These are phyloP conservation scores for Physcomitrellopsis africana DNA, from an alignment of 225 moss, liverwort and hornwort genomes.

Conservation along the genomic window DNA sequence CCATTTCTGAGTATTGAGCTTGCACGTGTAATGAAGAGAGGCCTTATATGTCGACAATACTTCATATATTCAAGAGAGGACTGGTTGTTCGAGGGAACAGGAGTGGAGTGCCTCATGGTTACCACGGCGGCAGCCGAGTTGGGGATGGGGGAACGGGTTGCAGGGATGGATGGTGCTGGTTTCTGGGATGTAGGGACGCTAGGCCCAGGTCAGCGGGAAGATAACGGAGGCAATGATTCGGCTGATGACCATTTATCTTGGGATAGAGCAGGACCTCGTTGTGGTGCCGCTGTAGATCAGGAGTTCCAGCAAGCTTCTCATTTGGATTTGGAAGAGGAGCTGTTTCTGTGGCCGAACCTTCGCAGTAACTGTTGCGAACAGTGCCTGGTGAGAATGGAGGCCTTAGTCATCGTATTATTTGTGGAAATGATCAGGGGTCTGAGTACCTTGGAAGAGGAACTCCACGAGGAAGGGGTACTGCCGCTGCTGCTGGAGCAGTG, in stretches of 20 bases:
- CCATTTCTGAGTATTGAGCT: neutral
- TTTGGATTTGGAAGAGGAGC: slow-evolving; percentile 34
- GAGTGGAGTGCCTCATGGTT: slow-evolving; percentile 50
- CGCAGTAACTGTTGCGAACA: slow-evolving; percentile 57
- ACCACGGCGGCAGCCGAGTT: slow-evolving; percentile 96
- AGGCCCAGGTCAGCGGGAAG: slow-evolving; percentile 40
- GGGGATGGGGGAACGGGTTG: slow-evolving; percentile 56
- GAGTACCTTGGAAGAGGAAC: slow-evolving; percentile 39
- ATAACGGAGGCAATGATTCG: slow-evolving; percentile 29
- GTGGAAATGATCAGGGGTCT: slow-evolving; percentile 32
- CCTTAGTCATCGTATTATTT: slow-evolving; percentile 11
- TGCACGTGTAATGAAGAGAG: neutral
- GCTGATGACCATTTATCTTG: slow-evolving; percentile 32
- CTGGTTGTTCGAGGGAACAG: neutral
- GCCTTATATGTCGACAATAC: neutral
- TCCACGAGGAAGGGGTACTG: slow-evolving; percentile 28
- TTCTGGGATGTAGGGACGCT: slow-evolving; percentile 57
- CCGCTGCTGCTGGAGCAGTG: slow-evolving; percentile 31
- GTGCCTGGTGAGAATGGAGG: slow-evolving; percentile 44
- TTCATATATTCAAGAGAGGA: neutral
- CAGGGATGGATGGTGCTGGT: slow-evolving; percentile 34
- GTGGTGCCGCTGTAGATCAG: slow-evolving; percentile 9
- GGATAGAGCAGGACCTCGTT: slow-evolving; percentile 23
- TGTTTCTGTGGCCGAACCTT: slow-evolving; percentile 42
- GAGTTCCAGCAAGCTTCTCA: slow-evolving; percentile 22